Base-by-base conservation (phyloP, 257 asterid genomes). In the Agastache rugosa region DNA sequence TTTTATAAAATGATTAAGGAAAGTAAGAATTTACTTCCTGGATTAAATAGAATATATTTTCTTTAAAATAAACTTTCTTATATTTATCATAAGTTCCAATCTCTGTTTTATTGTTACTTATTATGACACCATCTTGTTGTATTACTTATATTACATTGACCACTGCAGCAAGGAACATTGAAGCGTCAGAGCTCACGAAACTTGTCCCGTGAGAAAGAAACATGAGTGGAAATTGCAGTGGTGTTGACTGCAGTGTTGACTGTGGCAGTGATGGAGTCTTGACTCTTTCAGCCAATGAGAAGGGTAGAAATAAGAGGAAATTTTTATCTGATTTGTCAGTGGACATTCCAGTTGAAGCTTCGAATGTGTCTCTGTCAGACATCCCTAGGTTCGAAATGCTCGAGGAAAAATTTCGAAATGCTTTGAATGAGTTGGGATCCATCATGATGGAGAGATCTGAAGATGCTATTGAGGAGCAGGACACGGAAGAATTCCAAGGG, bases 231-330 rank as follows among this genome's bases (percentile, higher is more conserved):
- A 80, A 10, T 55, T 74, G 71, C 68, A 63, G 65, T 72, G 79
- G 23, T 41, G 71, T 2, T 75, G 85, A 65, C 64, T 58, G 64
- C 39, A 56, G 63, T 11, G 5, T 11, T 64, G 71, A 67, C 66
- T 77, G 73, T 41, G 62, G 73, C 65, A 48, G 22, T 64, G 87
- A 84, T 16, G 74, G 73, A 31, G 56, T 56, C 11, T 47, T 78
- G 3, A 37, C 78, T 61, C 79, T 44, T 77, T 64, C 62, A 31
- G 60, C 75, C 73, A 74, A 31, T 41, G 87, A 77, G 66, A 84
- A 86, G 65, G 89, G 88, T 34, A 79, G 85, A 76, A 90, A 90
- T 69, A 93, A 93, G 78, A 78, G 96, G 85, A 93, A 87, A 67
- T 85, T 72, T 73, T 17, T 85, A 53, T 34, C 90, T 16, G 93